phyloP scores from a whole-genome alignment of 768 basidiomycete species.

The Lactifluus rugatus region DNA sequence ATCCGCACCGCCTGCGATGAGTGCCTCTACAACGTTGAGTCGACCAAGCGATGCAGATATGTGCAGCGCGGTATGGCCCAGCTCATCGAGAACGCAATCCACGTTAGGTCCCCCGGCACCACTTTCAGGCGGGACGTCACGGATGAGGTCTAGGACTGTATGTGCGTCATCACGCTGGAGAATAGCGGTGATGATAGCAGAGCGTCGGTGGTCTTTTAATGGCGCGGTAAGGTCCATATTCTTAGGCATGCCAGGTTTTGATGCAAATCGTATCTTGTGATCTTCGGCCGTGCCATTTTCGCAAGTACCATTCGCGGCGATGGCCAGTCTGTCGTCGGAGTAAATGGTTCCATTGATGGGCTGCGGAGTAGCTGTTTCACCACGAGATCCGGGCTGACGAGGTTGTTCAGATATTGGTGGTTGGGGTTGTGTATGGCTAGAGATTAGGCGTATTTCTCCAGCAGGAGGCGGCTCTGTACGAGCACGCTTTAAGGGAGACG shows the following conservation, averaged over 20 bases:
- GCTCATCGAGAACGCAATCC: slow-evolving; percentile 85
- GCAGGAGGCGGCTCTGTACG: slow-evolving; percentile 41
- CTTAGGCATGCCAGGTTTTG: slow-evolving; percentile 48
- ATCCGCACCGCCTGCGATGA: slow-evolving; percentile 76
- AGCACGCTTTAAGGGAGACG: slow-evolving; percentile 62
- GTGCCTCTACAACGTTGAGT: slow-evolving; percentile 51
- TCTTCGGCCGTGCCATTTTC: slow-evolving; percentile 36
- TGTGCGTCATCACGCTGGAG: slow-evolving; percentile 60
- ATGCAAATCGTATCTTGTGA: slow-evolving; percentile 52
- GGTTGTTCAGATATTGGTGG: slow-evolving; percentile 25
- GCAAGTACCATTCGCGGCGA: slow-evolving; percentile 34
- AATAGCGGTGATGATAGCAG: slow-evolving; percentile 55
- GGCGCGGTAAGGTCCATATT: slow-evolving; percentile 42
- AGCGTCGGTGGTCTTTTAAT: slow-evolving; percentile 43
- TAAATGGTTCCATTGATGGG: slow-evolving; percentile 14
- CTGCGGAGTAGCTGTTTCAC: slow-evolving; percentile 14
- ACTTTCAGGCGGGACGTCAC: slow-evolving; percentile 45
- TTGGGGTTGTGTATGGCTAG: slow-evolving; percentile 2
- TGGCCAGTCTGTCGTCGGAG: slow-evolving; percentile 30
- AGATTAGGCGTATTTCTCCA: slow-evolving; percentile 3
- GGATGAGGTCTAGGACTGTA: slow-evolving; percentile 52
- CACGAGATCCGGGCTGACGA: slow-evolving; percentile 25
- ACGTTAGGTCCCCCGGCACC: slow-evolving; percentile 40
- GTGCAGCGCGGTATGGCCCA: slow-evolving; percentile 90
- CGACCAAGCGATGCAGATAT: slow-evolving; percentile 83